Evolutionary conservation across 1,284 basidiomycete genomes (phyloP), one percentile per base, ranked within the genome.

Genomic region (Apiotrichum sp.): DNA sequence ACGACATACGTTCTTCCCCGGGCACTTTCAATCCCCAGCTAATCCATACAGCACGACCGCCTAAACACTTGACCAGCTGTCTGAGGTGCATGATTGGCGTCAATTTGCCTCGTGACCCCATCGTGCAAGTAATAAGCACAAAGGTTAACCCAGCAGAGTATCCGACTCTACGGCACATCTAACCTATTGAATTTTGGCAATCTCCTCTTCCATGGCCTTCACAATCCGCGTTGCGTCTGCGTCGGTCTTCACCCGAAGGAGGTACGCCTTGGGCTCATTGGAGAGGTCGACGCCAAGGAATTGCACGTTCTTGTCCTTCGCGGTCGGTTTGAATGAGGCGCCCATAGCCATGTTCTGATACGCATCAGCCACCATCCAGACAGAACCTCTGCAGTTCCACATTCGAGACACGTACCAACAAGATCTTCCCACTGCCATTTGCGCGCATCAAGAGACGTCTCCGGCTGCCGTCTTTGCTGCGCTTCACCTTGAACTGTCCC

Each of bases 201-300:
- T 81, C 73, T 89, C 87, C 61, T 80, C 80, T 34, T 86, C 83
- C 29, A 89, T 67, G 9, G 81, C 82, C 14, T 78, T 78, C 62
- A 83, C 83, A 59, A 89, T 72, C 45, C 80, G 80, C 36, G 63
- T 73, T 0, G 86, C 87, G 47, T 82, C 78, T 5, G 81, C 81
- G 57, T 84, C 82, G 7, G 81, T 85, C 71, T 83, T 83, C 41
- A 86, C 77, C 29, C 84, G 80, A 41, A 90, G 69, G 59, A 77
- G 81, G 71, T 84, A 90, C 7, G 83, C 81, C 50, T 80, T 79
- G 39, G 83, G 78, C 31, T 72, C 73, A 35, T 82, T 83, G 16
- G 69, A 62, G 22, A 59, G 51, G 52, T 70, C 68, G 32, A 67
- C 65, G 10, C 72, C 72, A 2, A 66, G 13, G 51, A 74, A 74